Evolutionary conservation across 2,329 filamentous ascomycete species (phyloP).

Genomic region (Fusarium tanahbumbuense): DNA sequence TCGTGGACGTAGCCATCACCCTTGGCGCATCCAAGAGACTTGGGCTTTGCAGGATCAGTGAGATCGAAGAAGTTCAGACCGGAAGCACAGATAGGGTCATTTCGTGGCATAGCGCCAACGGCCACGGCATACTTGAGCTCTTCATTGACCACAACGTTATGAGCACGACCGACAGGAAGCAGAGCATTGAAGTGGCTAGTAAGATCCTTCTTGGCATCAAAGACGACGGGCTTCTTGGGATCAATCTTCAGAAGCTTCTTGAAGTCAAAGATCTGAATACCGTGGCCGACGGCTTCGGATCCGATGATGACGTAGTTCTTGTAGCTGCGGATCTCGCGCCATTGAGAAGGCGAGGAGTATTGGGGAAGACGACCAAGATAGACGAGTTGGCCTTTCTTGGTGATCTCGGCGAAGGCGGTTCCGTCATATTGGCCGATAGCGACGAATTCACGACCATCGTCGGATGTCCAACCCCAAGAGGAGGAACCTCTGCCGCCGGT

Average conservation of each 20-base stretch:
- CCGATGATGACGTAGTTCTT: slow-evolving; percentile 54
- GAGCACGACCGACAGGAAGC: slow-evolving; percentile 55
- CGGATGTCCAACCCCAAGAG: slow-evolving; percentile 61
- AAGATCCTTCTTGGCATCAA: slow-evolving; percentile 50
- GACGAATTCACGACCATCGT: slow-evolving; percentile 62
- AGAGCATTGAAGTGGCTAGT: slow-evolving; percentile 51
- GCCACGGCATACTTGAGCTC: slow-evolving; percentile 61
- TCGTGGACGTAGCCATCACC: slow-evolving; percentile 71
- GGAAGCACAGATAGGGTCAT: slow-evolving; percentile 55
- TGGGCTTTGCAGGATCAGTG: slow-evolving; percentile 64
- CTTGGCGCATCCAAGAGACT: slow-evolving; percentile 63
- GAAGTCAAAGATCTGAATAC: slow-evolving; percentile 74
- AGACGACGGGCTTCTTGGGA: slow-evolving; percentile 53
- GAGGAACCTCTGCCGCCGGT: slow-evolving; percentile 51
- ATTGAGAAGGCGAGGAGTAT: slow-evolving; percentile 51
- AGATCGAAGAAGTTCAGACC: slow-evolving; percentile 70
- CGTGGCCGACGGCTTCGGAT: slow-evolving; percentile 61
- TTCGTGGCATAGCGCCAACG: slow-evolving; percentile 56
- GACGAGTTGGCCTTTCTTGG: slow-evolving; percentile 56
- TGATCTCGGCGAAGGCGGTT: slow-evolving; percentile 62
- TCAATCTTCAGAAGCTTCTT: slow-evolving; percentile 62
- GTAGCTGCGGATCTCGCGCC: slow-evolving; percentile 58
- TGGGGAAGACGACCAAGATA: slow-evolving; percentile 61
- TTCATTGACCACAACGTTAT: slow-evolving; percentile 64
- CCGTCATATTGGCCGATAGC: slow-evolving; percentile 62